phyloP scores from a whole-genome alignment of 2,329 filamentous ascomycete species.

The Xylaria sp. region DNA sequence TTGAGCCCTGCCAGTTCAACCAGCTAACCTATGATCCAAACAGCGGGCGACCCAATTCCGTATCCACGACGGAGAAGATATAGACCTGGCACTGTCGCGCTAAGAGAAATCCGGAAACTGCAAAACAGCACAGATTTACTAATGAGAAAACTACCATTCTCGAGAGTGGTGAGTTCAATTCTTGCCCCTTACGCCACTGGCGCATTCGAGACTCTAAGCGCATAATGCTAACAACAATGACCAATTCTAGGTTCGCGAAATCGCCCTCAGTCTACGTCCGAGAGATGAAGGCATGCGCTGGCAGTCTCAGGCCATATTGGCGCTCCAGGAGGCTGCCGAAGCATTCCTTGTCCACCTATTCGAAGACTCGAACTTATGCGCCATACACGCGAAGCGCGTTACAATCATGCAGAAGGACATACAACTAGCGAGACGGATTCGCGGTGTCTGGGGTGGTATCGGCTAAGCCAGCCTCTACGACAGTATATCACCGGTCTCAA shows the following conservation, averaged over 20 bases:
- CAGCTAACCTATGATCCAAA: constrained; percentile 40
- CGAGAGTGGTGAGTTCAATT: constrained; percentile 69
- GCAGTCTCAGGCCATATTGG: constrained; percentile 95
- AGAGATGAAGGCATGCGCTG: constrained; percentile 80
- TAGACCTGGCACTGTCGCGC: constrained; percentile 82
- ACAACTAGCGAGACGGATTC: constrained; percentile 84
- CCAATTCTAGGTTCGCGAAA: constrained; percentile 71
- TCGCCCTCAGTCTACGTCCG: constrained; percentile 73
- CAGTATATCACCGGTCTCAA: constrained; percentile 4
- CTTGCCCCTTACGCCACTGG: not conserved
- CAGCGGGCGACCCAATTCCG: constrained; percentile 80
- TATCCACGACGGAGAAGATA: constrained; percentile 72
- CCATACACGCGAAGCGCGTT: constrained; percentile 95
- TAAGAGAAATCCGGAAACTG: constrained; percentile 91
- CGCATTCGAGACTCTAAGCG: constrained; percentile 7
- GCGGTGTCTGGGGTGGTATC: constrained; percentile 79
- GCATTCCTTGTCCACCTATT: constrained; percentile 97
- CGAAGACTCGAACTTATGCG: constrained; percentile 94
- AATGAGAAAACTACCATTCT: constrained; percentile 82
- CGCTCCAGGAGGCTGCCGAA: constrained; percentile 95
- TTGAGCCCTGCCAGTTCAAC: not conserved
- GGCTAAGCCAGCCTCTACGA: constrained; percentile 52
- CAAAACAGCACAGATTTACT: constrained; percentile 91
- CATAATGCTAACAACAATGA: constrained; percentile 11
- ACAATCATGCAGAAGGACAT: constrained; percentile 99